Base-by-base conservation (phyloP, 2,329 filamentous ascomycete species). In the Lecanoromycetidae sp. region DNA sequence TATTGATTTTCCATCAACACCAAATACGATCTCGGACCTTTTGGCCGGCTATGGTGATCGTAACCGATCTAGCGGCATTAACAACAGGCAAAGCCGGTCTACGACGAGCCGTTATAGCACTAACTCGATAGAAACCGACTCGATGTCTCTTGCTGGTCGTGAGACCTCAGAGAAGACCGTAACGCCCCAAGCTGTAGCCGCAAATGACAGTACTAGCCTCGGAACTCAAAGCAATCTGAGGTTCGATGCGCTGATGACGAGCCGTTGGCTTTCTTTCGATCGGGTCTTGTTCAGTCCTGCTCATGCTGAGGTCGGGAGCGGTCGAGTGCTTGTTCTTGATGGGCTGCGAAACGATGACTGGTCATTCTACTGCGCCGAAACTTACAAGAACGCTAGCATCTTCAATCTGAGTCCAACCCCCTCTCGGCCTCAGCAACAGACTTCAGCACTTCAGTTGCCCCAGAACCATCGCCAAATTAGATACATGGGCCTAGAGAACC, bases 1-100 rank as follows among this genome's bases (percentile, higher is more conserved):
- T 15, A 71, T 70, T 0, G 62, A 69, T 39, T 66, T 65, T 13
- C 71, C 70, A 1, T 70, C 70, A 2, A 72, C 72, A 1, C 71
- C 74, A 15, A 63, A 71, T 19, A 75, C 75, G 2, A 64, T 76
- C 32, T 71, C 68, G 35, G 73, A 77, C 19, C 67, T 75, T 34
- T 63, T 74, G 32, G 68, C 69, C 33, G 68, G 67, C n/a, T 73
- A 76, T 54, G 68, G 66, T 23, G 66, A 70, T 39, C 60, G 61
- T 25, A 48, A 48, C 27, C 41, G 47, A 27, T 40, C 32, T 5
- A 48, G 52, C 39, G 39, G 32, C 4, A 33, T 44, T n/a, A 49
- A 27, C n/a, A 49, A 47, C 26, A 50, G 22, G 22, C 40, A 42
- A 22, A 54, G 54, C 44, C 34, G 30, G 13, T 46, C 48, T 30